Evolutionary conservation across 768 basidiomycete species (phyloP), one percentile per base, ranked within the genome.

Genomic region (Tremella yokohamensis): DNA sequence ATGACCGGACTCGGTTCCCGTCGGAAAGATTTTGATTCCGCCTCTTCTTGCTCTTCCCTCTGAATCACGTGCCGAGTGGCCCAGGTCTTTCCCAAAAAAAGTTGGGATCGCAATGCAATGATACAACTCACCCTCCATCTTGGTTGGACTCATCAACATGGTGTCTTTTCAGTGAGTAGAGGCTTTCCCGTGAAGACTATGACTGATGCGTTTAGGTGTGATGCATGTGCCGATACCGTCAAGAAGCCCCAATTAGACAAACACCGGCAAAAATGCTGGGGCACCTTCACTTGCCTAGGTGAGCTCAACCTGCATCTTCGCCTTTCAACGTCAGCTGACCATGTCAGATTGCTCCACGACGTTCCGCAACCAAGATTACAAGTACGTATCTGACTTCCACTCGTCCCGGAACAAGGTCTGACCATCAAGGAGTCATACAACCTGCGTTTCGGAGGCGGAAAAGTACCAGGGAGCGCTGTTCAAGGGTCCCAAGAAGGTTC

Each of bases 181-280:
- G 13, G 42, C 54, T 18, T 24, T 39, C 16, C 12, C 18, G 3
- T 18, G 16, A 8, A 16, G 40, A 22, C 18, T 34, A 3, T 13
- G 51, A 11, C 52, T 48, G 25, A 57, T 15, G 19, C n/a, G 40
- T 34, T 15, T 45, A 90, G 88, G 78, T 89, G 88, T 76, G 86
- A 87, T 76, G 82, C 85, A 37, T 96, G 92, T 75, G 79, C 82
- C 52, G 92, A 96, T 65, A 86, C 90, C 9, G 85, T 94, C 25
- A 96, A 90, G 77, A 96, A 96, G 70, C 92, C 92, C 12, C 91
- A 92, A 75, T 82, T 96, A 0, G 90, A 94, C 76, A 83, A 86
- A 71, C 91, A 94, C 56, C 60, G 72, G 11, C 60, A 69, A 49
- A 62, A 66, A 58, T 76, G 75, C 55, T 66, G 66, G 62, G 62